Evolutionary conservation across 371 early-diverging fungal genomes (phyloP).

Genomic region (Rhizopus sp.): DNA sequence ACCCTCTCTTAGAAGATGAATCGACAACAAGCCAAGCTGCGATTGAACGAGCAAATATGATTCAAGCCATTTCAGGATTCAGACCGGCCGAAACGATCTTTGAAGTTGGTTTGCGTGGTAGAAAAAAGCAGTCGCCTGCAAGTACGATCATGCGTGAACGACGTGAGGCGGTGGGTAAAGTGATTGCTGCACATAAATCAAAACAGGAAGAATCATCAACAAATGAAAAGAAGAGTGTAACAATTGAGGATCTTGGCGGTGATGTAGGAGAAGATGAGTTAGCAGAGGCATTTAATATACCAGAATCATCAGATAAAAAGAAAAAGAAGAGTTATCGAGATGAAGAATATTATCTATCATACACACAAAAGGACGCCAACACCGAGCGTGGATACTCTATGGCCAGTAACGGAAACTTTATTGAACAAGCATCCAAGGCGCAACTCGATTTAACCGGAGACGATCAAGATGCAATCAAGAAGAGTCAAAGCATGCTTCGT

Average conservation of each 20-base stretch:
- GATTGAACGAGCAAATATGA: conserved; percentile 63
- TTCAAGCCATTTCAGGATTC: conserved; percentile 77
- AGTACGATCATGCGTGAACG: conserved; percentile 80
- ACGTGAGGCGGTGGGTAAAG: conserved; percentile 59
- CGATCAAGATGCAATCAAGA: conserved; percentile 68
- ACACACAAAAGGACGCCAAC: conserved; percentile 82
- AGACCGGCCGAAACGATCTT: conserved; percentile 91
- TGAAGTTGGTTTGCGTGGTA: conserved; percentile 86
- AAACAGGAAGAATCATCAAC: conserved; percentile 14
- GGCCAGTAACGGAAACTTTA: conserved; percentile 71
- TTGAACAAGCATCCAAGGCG: conserved; percentile 79
- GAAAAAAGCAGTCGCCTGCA: conserved; percentile 71
- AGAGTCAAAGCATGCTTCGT: conserved; percentile 61
- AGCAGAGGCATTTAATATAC: conserved; percentile 51
- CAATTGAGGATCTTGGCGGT: conserved; percentile 37
- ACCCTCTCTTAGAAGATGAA: conserved; percentile 64
- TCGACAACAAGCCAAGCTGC: conserved; percentile 45
- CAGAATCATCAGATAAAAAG: conserved; percentile 19
- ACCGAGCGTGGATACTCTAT: conserved; percentile 93
- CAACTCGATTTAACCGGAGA: conserved; percentile 84
- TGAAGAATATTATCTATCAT: conserved; percentile 87
- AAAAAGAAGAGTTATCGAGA: conserved; percentile 63
- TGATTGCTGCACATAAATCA: conserved; percentile 53
- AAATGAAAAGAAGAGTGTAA: conserved; percentile 18
- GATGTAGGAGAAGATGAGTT: conserved; percentile 58